Evolutionary conservation across 2,329 filamentous ascomycete genomes (phyloP).

Genomic region (Aspergillus versicolor): DNA sequence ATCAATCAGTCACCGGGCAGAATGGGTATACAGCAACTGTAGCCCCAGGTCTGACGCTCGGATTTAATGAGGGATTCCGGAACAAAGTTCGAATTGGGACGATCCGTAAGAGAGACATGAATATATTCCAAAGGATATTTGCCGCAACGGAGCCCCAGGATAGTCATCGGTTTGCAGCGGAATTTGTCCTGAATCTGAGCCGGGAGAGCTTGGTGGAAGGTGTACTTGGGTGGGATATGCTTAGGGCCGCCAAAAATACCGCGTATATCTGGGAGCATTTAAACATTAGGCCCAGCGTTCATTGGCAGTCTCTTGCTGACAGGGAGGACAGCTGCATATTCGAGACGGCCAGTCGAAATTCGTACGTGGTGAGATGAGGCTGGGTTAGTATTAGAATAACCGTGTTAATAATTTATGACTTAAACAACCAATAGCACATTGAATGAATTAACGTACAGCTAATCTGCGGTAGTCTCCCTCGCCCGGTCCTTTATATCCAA

Average conservation of each 20-base stretch:
- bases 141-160: background rate
- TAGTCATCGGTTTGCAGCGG: background rate
- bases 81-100: background rate
- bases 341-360: background rate
- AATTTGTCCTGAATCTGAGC: background rate
- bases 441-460: too few relatives aligned
- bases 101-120: background rate
- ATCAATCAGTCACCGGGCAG: background rate
- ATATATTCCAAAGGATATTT: background rate
- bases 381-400: too few relatives aligned
- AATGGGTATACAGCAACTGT: background rate
- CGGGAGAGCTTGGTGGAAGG: background rate
- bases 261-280: background rate
- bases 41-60: background rate
- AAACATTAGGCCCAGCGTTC: background rate
- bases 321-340: background rate
- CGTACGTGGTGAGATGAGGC: too few relatives aligned
- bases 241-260: background rate
- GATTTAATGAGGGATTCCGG: background rate
- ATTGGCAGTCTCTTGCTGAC: background rate
- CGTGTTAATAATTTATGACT: too few relatives aligned
- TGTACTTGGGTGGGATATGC: background rate
- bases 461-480: background rate
- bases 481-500: constrained; percentile 9
- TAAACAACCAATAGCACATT: too few relatives aligned